Base-by-base conservation (phyloP, 495 filamentous ascomycete genomes). In the Cryomyces minteri region DNA sequence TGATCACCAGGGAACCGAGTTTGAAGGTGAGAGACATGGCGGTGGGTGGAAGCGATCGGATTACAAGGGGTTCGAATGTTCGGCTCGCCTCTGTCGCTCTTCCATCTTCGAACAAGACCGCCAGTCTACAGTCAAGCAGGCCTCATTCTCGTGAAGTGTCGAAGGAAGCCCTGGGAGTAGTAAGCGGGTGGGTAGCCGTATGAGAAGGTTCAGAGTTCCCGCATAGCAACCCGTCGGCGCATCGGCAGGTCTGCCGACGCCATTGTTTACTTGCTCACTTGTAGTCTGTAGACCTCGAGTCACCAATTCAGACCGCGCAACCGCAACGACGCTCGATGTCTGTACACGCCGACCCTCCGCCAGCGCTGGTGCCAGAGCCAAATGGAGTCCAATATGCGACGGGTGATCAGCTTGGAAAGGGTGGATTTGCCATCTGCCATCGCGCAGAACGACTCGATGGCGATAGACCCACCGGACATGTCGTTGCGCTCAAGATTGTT, bases 381-480 rank as follows among this genome's bases (percentile, higher is more conserved):
- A 70, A 81, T 62, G 78, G 80, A 43, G 78, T 84, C 48, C 69
- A 74, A 43, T 98, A 94, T 66, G 71, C 76, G 36, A 82, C 86
- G 5, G 90, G 88, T n/a, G 71, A 67, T 37, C 75, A 82, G 44
- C 66, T 98, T 39, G 90, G 90, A 0, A 94, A 90, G 64, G 90
- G 90, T 39, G 90, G 90, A 0, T 98, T 98, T 58, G 90, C 90
- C 14, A 81, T 94, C 30, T 95, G 90, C 60, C 90, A 81, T 50
- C 68, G 80, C 40, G 90, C 84, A 4, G 74, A 79, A 46, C 59
- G 84, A 38, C 61, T 71, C 25, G 72, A 74, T 5, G 75, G 73
- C 40, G 72, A 67, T 39, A 58, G 57, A 42, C 58, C 54, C 34
- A 57, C 57, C n/a, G 61, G 58, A 48, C 76, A 78, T 43, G 69